Evolutionary conservation across 495 filamentous ascomycete species (phyloP).

Genomic region (Cladorrhinum samala): DNA sequence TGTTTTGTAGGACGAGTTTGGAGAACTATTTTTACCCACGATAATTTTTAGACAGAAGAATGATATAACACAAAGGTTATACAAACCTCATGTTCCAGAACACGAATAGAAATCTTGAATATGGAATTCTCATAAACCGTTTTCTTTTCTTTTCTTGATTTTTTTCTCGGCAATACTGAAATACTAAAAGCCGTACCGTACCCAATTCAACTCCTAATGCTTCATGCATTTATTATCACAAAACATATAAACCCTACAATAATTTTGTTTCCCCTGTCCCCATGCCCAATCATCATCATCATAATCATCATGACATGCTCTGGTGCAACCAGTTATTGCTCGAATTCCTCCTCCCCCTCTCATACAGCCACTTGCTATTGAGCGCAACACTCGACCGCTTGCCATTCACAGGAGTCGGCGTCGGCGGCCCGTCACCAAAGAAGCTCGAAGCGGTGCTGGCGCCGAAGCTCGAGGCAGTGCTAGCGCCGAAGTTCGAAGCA

Average conservation of each 20-base stretch:
- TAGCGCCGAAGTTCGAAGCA: conserved; percentile 30
- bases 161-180: background rate
- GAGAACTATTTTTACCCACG: no score
- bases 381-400: conserved; percentile 66
- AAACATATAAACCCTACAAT: background rate
- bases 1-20: no score
- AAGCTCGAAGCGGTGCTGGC: conserved; percentile 24
- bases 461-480: conserved; percentile 19
- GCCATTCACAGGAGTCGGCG: conserved; percentile 59
- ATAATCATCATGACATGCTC: conserved; percentile 3
- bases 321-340: conserved; percentile 33
- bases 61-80: no score
- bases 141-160: background rate
- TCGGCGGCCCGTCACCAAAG: conserved; percentile 32
- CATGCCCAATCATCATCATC: no score
- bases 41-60: no score
- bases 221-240: background rate
- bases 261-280: no score
- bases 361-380: conserved; percentile 91
- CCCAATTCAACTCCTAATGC: background rate
- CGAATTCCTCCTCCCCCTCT: conserved; percentile 52
- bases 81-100: no score
- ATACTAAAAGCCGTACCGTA: background rate
- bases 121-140: background rate
- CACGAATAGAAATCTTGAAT: no score